These are phyloP conservation scores for Talaromyces amestolkiae DNA, from an alignment of 2,329 filamentous ascomycete species.

Conservation along the genomic window DNA sequence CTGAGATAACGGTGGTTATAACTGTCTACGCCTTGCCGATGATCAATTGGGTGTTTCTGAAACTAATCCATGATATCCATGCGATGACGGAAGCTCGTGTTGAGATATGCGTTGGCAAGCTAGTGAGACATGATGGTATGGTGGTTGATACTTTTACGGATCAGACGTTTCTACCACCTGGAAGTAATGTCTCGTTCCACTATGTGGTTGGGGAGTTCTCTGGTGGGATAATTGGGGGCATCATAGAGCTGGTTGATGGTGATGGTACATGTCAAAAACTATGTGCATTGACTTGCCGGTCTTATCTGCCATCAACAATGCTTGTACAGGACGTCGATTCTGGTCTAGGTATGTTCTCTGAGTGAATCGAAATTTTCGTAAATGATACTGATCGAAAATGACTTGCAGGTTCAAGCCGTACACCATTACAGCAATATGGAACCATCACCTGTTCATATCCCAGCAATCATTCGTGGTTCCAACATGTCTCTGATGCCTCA, in stretches of 20 bases:
- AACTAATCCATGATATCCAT: background rate
- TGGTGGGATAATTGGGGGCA: slow-evolving; percentile 2
- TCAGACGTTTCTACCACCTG: background rate
- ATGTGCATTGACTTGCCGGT: slow-evolving; percentile 7
- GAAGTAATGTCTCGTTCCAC: slow-evolving; percentile 6
- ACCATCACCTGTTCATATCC: background rate
- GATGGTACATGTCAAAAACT: background rate
- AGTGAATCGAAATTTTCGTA: background rate
- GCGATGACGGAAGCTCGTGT: background rate
- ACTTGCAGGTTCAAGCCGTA: background rate
- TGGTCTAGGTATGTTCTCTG: background rate
- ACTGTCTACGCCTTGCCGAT: background rate
- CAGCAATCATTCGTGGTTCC: background rate
- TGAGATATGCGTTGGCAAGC: background rate
- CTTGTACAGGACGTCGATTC: background rate
- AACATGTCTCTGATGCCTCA: background rate
- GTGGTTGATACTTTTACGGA: background rate
- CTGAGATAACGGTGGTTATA: background rate
- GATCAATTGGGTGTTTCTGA: background rate
- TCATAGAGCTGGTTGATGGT: background rate
- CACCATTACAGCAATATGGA: background rate
- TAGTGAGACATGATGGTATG: background rate
- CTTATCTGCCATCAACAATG: background rate
- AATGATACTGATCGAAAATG: background rate
- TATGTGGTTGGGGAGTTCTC: background rate